Base-by-base conservation (phyloP, 2,329 filamentous ascomycete species). In the Penicillium palitans region DNA sequence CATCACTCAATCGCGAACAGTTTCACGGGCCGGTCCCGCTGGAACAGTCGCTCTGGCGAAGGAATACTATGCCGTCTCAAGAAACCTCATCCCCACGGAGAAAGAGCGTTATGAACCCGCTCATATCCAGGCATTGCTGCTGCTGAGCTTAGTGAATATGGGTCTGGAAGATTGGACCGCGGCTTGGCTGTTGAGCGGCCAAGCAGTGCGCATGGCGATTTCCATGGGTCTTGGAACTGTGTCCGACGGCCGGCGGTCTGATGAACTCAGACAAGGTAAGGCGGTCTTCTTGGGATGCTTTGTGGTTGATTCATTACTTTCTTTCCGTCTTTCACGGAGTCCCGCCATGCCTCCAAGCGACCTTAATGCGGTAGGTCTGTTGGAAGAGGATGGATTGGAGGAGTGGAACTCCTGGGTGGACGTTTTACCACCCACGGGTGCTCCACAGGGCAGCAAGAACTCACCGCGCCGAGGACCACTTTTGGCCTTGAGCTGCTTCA, bases 351-450 rank as follows among this genome's bases (percentile, higher is more conserved):
- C 73, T 42, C 61, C 72, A 24, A 77, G 78, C 12, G 81, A 84
- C 57, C 70, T 84, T 35, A 71, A 77, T 24, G 68, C 74, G 27
- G 70, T 80, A n/a, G 80, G 81, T 10, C 72, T 78, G 4, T 73
- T 89, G 6, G 79, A 85, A 40, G 87, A 90, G 69, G 86, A 89
- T 63, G 87, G 87, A 2, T 74, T 88, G 17, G 89, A 91, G 66
- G 88, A 91, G 73, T 91, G 88, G 88, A 86, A 89, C 60, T 85
- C 86, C 0, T 91, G 89, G 89, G 78, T 79, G 5, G 83, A 86
- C 44, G 71, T 75, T 13, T 57, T 76, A 63, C 74, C 66, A 65
- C 73, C 62, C 35, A 72, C 50, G 27, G 71, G 67, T n/a, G 65
- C 63, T 53, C 49, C 62, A n/a, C 64, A 69, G 29, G 63, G 62